Base-by-base conservation (phyloP, 2,329 filamentous ascomycete genomes). In the Fonsecaea nubica region DNA sequence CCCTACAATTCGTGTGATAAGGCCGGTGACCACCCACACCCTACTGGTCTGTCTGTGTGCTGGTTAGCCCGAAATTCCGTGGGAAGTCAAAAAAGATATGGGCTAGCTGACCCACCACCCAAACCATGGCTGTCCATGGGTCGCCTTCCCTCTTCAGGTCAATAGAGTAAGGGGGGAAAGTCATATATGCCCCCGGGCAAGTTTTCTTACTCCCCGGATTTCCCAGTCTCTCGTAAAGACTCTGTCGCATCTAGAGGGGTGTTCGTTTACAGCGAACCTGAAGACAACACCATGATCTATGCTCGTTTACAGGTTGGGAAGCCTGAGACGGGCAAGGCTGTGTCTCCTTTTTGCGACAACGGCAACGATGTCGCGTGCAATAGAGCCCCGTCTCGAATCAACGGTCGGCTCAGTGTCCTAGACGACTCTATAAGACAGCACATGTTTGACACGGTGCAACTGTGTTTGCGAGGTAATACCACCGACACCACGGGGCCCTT, bases 371-470 rank as follows among this genome's bases (percentile, higher is more conserved):
- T 15, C 42, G 32, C 58, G 9, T 40, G 18, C 45, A 21, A 53
- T 25, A 50, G 32, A 10, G 50, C 4, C 6, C 50, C 45, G 30
- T 58, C 42, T 30, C 62, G 64, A 54, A 54, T 70, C 56, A 62
- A 38, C 21, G 68, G 68, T 4, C 60, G 65, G 30, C 63, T 70
- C 15, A 68, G 65, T 42, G 65, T 70, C 12, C 57, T 65, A 6
- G 68, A 68, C 4, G 60, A 62, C 54, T 66, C 62, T 7, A 40
- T 70, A 13, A 45, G 30, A 13, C 53, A 56, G 9, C 54, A 38
- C 36, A 42, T 38, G 4, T 70, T 70, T 58, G 68, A 70, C 58
- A 70, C 63, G 32, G 65, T 70, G 6, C 68, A 64, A 33, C 36
- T 70, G 18, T 61, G 57, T 18, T 48, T 70, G 25, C 57, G 68